Percentiles rank a stretch among this genome's conserved stretches.
Evolutionary conservation across 108 stramenopile species (phyloP).

Genomic region (Asterionellopsis glacialis): DNA sequence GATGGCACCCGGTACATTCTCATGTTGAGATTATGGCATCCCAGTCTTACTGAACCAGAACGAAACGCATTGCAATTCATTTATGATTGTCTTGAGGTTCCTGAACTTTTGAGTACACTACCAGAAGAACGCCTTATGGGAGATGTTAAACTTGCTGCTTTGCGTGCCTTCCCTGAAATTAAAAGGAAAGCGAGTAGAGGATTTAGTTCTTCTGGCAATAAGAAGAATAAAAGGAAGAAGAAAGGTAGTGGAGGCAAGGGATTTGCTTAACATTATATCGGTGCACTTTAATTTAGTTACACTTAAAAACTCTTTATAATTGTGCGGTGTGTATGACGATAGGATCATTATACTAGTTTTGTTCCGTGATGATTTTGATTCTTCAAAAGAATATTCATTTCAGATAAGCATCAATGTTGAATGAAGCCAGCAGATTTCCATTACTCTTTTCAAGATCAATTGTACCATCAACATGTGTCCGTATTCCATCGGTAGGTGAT

Average conservation of each 20-base stretch:
- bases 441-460: neutral
- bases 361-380: too few relatives aligned
- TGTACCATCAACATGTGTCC: neutral
- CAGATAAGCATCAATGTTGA: neutral
- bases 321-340: too few relatives aligned
- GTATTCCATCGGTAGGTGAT: slow-evolving; percentile 4
- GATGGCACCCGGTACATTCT: slow-evolving; percentile 82
- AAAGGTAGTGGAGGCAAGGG: too few relatives aligned
- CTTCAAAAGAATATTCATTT: neutral
- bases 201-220: too few relatives aligned
- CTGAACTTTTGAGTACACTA: slow-evolving; percentile 52
- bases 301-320: too few relatives aligned
- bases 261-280: too few relatives aligned
- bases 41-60: slow-evolving; percentile 77
- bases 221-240: too few relatives aligned
- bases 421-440: neutral
- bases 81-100: slow-evolving; percentile 78
- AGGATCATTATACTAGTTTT: too few relatives aligned
- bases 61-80: slow-evolving; percentile 82
- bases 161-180: slow-evolving; percentile 46
- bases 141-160: slow-evolving; percentile 36
- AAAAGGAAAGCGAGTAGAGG: neutral
- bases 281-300: too few relatives aligned
- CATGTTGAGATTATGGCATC: slow-evolving; percentile 92
- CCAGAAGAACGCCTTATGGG: slow-evolving; percentile 42